Evolutionary conservation across 768 basidiomycete genomes (phyloP), one percentile per base, ranked within the genome.

Genomic region (Coprinopsis marcescibilis): DNA sequence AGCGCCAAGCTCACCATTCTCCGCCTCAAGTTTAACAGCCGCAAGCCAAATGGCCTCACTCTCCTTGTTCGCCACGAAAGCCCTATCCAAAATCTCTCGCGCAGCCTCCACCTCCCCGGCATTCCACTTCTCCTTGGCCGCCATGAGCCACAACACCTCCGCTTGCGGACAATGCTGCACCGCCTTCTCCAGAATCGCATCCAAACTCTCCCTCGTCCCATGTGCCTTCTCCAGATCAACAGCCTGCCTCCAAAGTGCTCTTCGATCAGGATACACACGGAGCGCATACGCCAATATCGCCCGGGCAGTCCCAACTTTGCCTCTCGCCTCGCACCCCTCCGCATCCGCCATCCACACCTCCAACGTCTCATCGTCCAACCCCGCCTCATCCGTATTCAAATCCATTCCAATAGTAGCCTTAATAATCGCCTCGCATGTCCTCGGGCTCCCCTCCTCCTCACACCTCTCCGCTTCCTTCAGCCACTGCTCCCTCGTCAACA

Each of bases 11-110:
- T 98, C 89, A 2, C 89, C 87, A 54, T 95, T 98, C 72, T 97
- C 94, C 0, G 93, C 90, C 60, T 97, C 95, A 4, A 97, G 73
- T 64, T 98, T 98, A 52, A 95, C 90, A 23, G 95, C 96, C 2
- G 95, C 96, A 45, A 99, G 70, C 93, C 94, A 98, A 58, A 99
- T 97, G 54, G 86, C 83, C 68, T 98, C 96, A 60, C 89, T 94
- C 63, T 97, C 93, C 11, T 92, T 89, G 60, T 98, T 98, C 46
- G 91, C 89, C 43, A 86, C 79, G 72, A 97, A 97, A 0, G 96
- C 92, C 30, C 77, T 77, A 51, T 85, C 89, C 12, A 98, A 81
- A 12, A 95, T 87, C 53, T 83, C 81, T 27, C 93, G 85, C 2
- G 96, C 91, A n/a, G 83, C 86, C 1, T 84, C 80, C 12, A 98